These are phyloP conservation scores for Trichoderma sp. DNA, from an alignment of 2,329 filamentous ascomycete genomes.

Conservation along the genomic window DNA sequence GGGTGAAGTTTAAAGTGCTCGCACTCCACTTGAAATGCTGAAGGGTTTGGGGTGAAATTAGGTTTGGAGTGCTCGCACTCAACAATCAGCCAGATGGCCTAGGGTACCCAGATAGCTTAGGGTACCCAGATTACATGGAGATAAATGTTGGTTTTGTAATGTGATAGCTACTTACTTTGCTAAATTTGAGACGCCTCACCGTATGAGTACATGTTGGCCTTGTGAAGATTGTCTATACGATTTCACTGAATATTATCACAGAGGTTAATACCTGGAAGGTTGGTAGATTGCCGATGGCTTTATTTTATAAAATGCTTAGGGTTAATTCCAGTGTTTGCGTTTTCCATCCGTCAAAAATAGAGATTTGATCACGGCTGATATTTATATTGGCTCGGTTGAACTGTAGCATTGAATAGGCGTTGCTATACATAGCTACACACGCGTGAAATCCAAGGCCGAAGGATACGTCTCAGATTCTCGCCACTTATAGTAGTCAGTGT, in stretches of 20 bases:
- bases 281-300: background rate
- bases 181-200: background rate
- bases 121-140: too few relatives aligned
- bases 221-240: too few relatives aligned
- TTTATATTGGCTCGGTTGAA: background rate
- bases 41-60: too few relatives aligned
- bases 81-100: too few relatives aligned
- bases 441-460: background rate
- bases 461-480: background rate
- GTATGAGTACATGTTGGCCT: background rate
- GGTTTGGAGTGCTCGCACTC: too few relatives aligned
- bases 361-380: background rate
- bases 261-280: background rate
- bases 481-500: background rate
- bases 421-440: too few relatives aligned
- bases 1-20: too few relatives aligned
- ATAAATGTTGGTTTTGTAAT: background rate
- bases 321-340: too few relatives aligned
- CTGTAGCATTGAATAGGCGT: background rate
- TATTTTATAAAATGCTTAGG: too few relatives aligned
- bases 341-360: background rate
- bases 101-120: too few relatives aligned
- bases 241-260: background rate
- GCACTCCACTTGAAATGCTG: too few relatives aligned
- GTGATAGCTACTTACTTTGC: background rate